These are phyloP conservation scores for Fusarium fracticaudum DNA, from an alignment of 2,329 filamentous ascomycete species.

Conservation along the genomic window DNA sequence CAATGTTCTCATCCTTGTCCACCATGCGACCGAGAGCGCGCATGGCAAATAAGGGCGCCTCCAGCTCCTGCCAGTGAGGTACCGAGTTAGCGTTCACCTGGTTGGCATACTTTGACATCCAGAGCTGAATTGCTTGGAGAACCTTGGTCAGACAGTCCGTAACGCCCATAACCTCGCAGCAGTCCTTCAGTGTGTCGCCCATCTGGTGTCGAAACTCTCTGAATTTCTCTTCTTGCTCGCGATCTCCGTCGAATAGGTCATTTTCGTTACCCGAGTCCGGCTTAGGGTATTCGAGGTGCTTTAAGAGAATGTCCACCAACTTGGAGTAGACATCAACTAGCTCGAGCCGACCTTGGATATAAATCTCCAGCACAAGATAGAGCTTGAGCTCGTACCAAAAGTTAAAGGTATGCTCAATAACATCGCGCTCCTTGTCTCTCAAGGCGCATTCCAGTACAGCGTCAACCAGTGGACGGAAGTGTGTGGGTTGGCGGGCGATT, in stretches of 20 bases:
- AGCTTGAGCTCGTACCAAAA: slow-evolving; percentile 99
- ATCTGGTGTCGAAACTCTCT: slow-evolving; percentile 95
- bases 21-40: slow-evolving; percentile 98
- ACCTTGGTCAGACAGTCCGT: slow-evolving; percentile 91
- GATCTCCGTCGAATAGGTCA: slow-evolving; percentile 94
- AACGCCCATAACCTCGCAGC: slow-evolving; percentile 94
- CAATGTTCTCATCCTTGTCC: slow-evolving; percentile 83
- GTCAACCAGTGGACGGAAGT: slow-evolving; percentile 88
- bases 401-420: slow-evolving; percentile 91
- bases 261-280: slow-evolving; percentile 77
- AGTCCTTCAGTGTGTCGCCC: slow-evolving; percentile 97
- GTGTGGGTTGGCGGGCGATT: slow-evolving; percentile 82
- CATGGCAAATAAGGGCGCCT: slow-evolving; percentile 94
- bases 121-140: slow-evolving; percentile 83
- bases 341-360: slow-evolving; percentile 81
- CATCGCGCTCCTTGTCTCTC: slow-evolving; percentile 87
- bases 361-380: slow-evolving; percentile 90
- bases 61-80: slow-evolving; percentile 95
- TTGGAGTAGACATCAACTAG: slow-evolving; percentile 85
- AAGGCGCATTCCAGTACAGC: slow-evolving; percentile 91
- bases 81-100: slow-evolving; percentile 79
- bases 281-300: slow-evolving; percentile 86
- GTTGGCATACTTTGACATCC: slow-evolving; percentile 84
- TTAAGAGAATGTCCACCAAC: slow-evolving; percentile 91
- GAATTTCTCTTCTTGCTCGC: slow-evolving; percentile 96